Conservation (phyloP, 2,329 filamentous ascomycete species). For the Diaporthe citri region DNA sequence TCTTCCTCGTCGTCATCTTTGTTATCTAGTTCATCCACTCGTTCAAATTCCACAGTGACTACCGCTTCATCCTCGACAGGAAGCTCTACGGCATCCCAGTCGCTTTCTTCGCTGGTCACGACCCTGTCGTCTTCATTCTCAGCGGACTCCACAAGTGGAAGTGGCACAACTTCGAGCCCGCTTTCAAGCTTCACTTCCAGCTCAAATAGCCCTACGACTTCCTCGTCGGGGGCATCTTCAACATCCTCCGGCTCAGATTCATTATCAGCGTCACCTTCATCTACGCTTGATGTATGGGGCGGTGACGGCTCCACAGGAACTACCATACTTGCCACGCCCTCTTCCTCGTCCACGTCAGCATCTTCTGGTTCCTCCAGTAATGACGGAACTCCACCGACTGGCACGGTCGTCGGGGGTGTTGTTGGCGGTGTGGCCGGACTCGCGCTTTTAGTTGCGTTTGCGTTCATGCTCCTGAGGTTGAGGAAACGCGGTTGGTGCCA, state of each 20-base stretch:
- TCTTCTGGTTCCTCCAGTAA: slow-evolving; percentile 43
- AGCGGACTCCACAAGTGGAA: slow-evolving; percentile 30
- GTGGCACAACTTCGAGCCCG: slow-evolving; percentile 23
- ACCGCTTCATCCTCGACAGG: slow-evolving; percentile 20
- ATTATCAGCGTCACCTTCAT: slow-evolving; percentile 30
- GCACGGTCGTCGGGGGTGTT: slow-evolving; percentile 66
- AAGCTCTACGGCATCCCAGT: slow-evolving; percentile 25
- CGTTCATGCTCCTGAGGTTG: slow-evolving; percentile 67
- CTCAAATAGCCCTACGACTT: slow-evolving; percentile 7
- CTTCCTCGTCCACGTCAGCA: slow-evolving; percentile 42
- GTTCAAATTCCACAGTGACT: slow-evolving; percentile 27
- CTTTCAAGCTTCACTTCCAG: slow-evolving; percentile 25
- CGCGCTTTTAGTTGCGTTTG: slow-evolving; percentile 66
- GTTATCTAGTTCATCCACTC: slow-evolving; percentile 28
- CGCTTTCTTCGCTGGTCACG: slow-evolving; percentile 33
- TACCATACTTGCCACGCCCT: slow-evolving; percentile 45
- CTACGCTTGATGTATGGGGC: slow-evolving; percentile 36
- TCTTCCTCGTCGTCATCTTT: slow-evolving; percentile 34
- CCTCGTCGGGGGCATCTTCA: slow-evolving; percentile 9
- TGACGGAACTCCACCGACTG: slow-evolving; percentile 44
- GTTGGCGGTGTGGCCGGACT: slow-evolving; percentile 70
- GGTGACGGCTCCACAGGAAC: slow-evolving; percentile 43
- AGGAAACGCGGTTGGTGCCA: slow-evolving; percentile 58
- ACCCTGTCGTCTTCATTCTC: slow-evolving; percentile 47
- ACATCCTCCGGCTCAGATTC: slow-evolving; percentile 32